These are phyloP conservation scores for Alternaria sp. DNA, from an alignment of 2,329 filamentous ascomycete species.

Conservation along the genomic window DNA sequence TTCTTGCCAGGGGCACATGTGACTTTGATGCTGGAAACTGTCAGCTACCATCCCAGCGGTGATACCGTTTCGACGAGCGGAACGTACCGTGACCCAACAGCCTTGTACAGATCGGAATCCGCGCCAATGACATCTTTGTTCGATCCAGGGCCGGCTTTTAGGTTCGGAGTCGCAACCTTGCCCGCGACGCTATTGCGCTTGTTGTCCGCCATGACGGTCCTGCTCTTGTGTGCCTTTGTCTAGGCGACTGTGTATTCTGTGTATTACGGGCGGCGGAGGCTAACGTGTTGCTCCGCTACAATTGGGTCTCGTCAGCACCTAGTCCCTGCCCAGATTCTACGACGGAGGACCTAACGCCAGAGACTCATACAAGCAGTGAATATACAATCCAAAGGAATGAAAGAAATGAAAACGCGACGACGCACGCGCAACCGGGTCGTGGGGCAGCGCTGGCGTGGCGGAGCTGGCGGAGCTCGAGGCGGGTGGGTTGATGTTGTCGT, in stretches of 20 bases:
- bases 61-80: neutral
- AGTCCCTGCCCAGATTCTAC: conserved; percentile 18
- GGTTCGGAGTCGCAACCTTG: conserved; percentile 59
- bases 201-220: conserved; percentile 63
- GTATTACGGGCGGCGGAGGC: conserved; percentile 7
- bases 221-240: conserved; percentile 51
- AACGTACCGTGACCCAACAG: conserved; percentile 66
- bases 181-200: conserved; percentile 64
- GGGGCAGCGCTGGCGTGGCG: conserved; percentile 28
- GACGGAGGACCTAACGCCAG: conserved; percentile 40
- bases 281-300: conserved; percentile 9
- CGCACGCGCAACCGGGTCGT: conserved; percentile 32
- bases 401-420: conserved; percentile 41
- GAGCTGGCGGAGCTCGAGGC: conserved; percentile 21
- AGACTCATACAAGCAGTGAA: conserved; percentile 46
- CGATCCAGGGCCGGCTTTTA: conserved; percentile 52
- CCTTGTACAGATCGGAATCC: conserved; percentile 63
- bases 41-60: conserved; percentile 14
- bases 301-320: conserved; percentile 17
- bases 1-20: conserved; percentile 60
- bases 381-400: conserved; percentile 49
- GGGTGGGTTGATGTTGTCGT: conserved; percentile 21
- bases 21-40: conserved; percentile 60
- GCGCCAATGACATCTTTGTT: conserved; percentile 56
- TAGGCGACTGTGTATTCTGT: conserved; percentile 56